Percentiles rank a stretch among this genome's conserved stretches.
These are phyloP conservation scores for Tulasnella sp. DNA, from an alignment of 768 basidiomycete species.

Conservation along the genomic window DNA sequence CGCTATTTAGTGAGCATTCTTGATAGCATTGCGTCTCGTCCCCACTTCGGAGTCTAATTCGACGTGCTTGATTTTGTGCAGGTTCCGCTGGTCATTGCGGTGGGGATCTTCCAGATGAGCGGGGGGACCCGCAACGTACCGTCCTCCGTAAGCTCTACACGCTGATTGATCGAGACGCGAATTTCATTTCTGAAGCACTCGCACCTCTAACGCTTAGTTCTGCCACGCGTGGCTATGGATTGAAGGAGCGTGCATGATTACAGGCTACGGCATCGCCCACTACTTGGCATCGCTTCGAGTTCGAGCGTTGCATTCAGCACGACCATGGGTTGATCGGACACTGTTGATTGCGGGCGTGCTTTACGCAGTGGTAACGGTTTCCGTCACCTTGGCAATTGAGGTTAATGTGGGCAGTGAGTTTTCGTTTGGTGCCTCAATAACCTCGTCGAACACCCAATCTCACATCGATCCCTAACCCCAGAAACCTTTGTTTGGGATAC, in stretches of 20 bases:
- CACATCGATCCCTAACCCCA: not conserved
- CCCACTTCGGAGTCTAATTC: not conserved
- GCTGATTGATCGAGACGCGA: not conserved
- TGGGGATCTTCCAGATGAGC: not conserved
- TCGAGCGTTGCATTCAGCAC: not conserved
- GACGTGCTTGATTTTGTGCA: not conserved
- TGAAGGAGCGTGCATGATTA: not conserved
- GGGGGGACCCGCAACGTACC: not conserved
- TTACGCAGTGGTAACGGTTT: not conserved
- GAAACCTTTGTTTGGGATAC: not conserved
- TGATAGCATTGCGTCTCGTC: not conserved
- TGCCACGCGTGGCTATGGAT: not conserved
- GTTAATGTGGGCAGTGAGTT: not conserved
- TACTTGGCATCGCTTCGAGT: not conserved
- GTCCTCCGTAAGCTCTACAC: not conserved
- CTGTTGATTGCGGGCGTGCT: not conserved
- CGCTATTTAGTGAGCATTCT: not conserved
- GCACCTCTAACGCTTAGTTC: not conserved
- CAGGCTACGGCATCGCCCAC: not conserved
- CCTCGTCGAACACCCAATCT: not conserved
- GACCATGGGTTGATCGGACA: not conserved
- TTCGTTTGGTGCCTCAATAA: not conserved
- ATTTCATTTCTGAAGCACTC: not conserved
- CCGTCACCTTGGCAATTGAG: not conserved
- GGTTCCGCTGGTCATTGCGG: not conserved